Evolutionary conservation across 805 yeast genomes (phyloP).

Genomic region (Candida gorgasii): DNA sequence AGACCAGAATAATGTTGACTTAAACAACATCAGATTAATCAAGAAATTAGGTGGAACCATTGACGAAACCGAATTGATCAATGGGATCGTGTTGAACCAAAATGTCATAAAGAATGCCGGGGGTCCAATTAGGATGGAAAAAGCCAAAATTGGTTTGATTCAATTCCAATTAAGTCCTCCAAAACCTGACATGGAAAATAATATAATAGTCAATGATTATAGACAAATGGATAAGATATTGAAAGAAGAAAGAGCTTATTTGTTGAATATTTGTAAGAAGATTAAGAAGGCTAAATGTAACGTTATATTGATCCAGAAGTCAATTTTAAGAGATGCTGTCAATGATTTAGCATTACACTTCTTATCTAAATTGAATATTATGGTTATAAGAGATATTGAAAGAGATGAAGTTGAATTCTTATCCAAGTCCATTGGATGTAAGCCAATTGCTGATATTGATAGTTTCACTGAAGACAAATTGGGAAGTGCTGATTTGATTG

Average conservation of each 20-base stretch:
- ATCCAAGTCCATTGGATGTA: slow-evolving; percentile 82
- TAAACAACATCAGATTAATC: slow-evolving; percentile 83
- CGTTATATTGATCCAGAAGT: slow-evolving; percentile 84
- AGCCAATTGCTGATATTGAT: slow-evolving; percentile 94
- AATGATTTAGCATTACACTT: slow-evolving; percentile 94
- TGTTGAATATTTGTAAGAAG: slow-evolving; percentile 91
- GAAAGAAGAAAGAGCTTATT: slow-evolving; percentile 95
- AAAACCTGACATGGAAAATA: slow-evolving; percentile 96
- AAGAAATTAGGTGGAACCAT: slow-evolving; percentile 97
- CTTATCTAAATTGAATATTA: slow-evolving; percentile 84
- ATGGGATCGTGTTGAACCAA: slow-evolving; percentile 93
- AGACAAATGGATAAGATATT: slow-evolving; percentile 98
- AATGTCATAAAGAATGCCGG: slow-evolving; percentile 87
- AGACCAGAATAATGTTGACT: slow-evolving; percentile 67
- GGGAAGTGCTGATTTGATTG: slow-evolving; percentile 89
- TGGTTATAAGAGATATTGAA: slow-evolving; percentile 94
- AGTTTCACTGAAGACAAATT: slow-evolving; percentile 89
- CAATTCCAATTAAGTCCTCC: slow-evolving; percentile 97
- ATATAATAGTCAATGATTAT: slow-evolving; percentile 95
- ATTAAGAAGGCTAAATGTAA: slow-evolving; percentile 97
- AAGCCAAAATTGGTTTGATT: slow-evolving; percentile 84
- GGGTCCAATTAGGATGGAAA: slow-evolving; percentile 92
- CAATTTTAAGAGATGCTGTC: slow-evolving; percentile 93
- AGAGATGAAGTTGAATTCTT: slow-evolving; percentile 95
- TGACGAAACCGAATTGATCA: slow-evolving; percentile 90